These are phyloP conservation scores for Rhizophagus prolifer DNA, from an alignment of 192 early-diverging fungal species.

Conservation along the genomic window DNA sequence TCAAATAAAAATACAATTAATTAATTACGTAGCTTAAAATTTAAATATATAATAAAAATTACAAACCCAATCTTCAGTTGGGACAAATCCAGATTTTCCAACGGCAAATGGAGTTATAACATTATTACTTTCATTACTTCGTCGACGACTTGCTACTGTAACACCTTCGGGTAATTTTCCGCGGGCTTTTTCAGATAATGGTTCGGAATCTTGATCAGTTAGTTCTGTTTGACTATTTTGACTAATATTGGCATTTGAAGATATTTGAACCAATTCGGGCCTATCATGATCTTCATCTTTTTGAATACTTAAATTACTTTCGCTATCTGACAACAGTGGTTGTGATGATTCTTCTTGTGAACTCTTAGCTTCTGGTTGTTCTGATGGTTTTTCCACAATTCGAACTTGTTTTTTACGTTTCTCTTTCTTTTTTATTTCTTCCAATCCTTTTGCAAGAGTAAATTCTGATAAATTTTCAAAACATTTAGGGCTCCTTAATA, in stretches of 20 bases:
- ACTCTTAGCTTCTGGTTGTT: constrained; percentile 1
- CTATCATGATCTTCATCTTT: constrained; percentile 35
- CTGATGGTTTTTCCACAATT: constrained; percentile 1
- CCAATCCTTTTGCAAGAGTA: constrained; percentile 62
- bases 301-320: constrained; percentile 22
- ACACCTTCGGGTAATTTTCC: constrained; percentile 66
- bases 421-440: constrained; percentile 56
- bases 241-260: background rate
- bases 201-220: constrained; percentile 26
- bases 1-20: constrained; percentile 35
- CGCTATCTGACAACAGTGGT: constrained; percentile 11
- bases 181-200: constrained; percentile 75
- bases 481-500: constrained; percentile 71
- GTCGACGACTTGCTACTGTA: constrained; percentile 1
- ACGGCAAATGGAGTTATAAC: constrained; percentile 37
- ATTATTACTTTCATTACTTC: constrained; percentile 22
- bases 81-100: constrained; percentile 59
- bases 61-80: constrained; percentile 70
- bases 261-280: constrained; percentile 4
- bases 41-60: background rate
- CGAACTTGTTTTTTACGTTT: constrained; percentile 27
- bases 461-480: constrained; percentile 70
- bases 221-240: background rate
- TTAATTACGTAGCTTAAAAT: constrained; percentile 3
- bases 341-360: constrained; percentile 2